Percentiles rank a stretch among this genome's conserved stretches.
Evolutionary conservation across 2,329 filamentous ascomycete species (phyloP).

Genomic region (Lachnellula hyalina): DNA sequence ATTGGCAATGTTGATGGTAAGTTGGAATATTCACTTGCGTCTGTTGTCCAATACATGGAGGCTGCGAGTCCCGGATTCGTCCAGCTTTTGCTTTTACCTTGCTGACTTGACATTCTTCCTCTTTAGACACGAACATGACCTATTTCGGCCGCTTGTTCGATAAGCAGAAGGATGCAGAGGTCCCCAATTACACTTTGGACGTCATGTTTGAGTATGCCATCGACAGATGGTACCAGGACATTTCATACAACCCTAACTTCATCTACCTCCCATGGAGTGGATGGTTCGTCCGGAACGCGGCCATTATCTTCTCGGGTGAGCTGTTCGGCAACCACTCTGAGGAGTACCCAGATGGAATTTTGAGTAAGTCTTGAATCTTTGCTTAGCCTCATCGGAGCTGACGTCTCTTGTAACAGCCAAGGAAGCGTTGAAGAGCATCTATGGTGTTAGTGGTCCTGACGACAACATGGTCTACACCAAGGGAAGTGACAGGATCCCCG

Average conservation of each 20-base stretch:
- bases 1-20: no score
- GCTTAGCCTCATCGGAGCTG: no score
- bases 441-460: slow-evolving; percentile 2
- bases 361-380: not conserved
- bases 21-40: no score
- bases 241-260: slow-evolving; percentile 29
- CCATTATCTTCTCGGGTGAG: slow-evolving; percentile 22
- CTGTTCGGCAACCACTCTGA: slow-evolving; percentile 13
- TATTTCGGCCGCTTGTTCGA: not conserved
- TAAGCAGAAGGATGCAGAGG: not conserved
- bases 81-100: no score
- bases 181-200: not conserved
- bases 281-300: slow-evolving; percentile 21
- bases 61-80: no score
- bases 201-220: not conserved
- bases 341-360: not conserved
- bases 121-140: no score
- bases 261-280: slow-evolving; percentile 27
- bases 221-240: slow-evolving; percentile 21
- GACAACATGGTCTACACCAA: slow-evolving; percentile 5
- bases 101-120: no score
- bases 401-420: slow-evolving; percentile 16
- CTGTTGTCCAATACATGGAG: no score
- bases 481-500: not conserved
- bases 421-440: slow-evolving; percentile 4